Evolutionary conservation across 257 asterid species (phyloP), one percentile per base, ranked within the genome.

Genomic region (Capsicum pubescens): DNA sequence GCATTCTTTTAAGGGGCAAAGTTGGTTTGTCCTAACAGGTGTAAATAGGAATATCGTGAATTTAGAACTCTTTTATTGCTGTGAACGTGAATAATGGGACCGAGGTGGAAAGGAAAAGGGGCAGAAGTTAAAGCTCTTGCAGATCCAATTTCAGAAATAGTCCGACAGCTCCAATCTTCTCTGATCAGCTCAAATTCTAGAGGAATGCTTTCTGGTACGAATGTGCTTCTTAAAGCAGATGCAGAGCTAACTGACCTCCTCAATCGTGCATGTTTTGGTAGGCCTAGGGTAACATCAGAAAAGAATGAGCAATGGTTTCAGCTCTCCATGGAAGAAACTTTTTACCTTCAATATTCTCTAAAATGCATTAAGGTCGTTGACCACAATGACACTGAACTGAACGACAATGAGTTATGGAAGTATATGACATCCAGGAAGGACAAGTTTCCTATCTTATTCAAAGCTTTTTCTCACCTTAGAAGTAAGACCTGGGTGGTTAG

Each of bases 401-500:
- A 32, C 54, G 87, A 85, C 11, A 91, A 87, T 66, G 92, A 94
- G 86, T 64, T 93, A 68, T 94, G 95, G 95, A 80, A 21, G 64
- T 85, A 86, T 82, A 87, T 88, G 90, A 67, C 80, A 50, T 79
- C 92, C 67, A 86, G 87, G 87, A 89, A 68, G 78, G 84, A 83
- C 14, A 76, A 82, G 46, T 92, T 94, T 83, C 85, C 90, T 0
- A 19, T 84, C 79, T 48, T 89, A 8, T 89, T 81, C 71, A 92
- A 89, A 87, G 97, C 90, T 1, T 94, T 92, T 88, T 86, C 89
- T 52, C 97, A 92, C 88, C 99, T 94, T 64, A 92, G 99, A 14
- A 66, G 67, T 82, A 94, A 94, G 87, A 93, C 91, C 61, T 94
- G 98, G 98, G 95, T 94, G 71, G 92, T 90, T 74, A 89, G 92